Evolutionary conservation across 345 rosid genomes (phyloP).

Genomic region (Eucalyptus viminalis): DNA sequence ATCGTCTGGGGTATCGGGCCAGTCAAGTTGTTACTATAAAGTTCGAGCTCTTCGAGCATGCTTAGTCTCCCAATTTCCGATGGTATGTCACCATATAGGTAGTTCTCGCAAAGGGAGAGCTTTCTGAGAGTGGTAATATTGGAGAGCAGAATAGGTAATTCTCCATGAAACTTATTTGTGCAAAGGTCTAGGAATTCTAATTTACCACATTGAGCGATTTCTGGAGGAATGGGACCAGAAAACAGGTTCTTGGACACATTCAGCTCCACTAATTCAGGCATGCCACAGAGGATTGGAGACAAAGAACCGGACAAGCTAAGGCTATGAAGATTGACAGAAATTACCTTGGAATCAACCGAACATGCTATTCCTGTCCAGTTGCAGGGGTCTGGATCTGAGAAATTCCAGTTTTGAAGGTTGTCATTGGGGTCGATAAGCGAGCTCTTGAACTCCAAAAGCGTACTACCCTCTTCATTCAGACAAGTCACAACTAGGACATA

Average conservation of each 20-base stretch:
- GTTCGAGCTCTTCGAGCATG: conserved; percentile 50
- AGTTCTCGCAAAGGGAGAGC: conserved; percentile 43
- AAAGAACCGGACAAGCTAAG: conserved; percentile 55
- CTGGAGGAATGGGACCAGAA: conserved; percentile 47
- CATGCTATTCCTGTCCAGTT: conserved; percentile 60
- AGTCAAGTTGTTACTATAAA: conserved; percentile 63
- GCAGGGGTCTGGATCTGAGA: conserved; percentile 45
- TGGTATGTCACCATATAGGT: conserved; percentile 46
- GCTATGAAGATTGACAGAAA: conserved; percentile 31
- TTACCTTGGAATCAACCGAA: conserved; percentile 23
- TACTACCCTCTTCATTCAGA: conserved; percentile 37
- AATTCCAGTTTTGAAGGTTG: conserved; percentile 47
- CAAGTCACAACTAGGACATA: conserved; percentile 16
- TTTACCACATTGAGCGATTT: conserved; percentile 20
- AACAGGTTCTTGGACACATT: conserved; percentile 44
- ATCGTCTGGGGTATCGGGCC: conserved; percentile 47
- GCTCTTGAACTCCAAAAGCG: conserved; percentile 44
- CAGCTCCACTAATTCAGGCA: conserved; percentile 20
- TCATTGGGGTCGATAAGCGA: conserved; percentile 30
- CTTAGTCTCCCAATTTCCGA: conserved; percentile 34
- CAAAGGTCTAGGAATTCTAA: conserved; percentile 46
- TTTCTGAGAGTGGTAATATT: conserved; percentile 25
- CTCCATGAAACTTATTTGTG: conserved; percentile 68
- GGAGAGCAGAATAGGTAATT: conserved; percentile 40
- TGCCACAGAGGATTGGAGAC: conserved; percentile 45